Evolutionary conservation across 306 rosid species (phyloP), one percentile per base, ranked within the genome.

Genomic region (Cicer arietinum): DNA sequence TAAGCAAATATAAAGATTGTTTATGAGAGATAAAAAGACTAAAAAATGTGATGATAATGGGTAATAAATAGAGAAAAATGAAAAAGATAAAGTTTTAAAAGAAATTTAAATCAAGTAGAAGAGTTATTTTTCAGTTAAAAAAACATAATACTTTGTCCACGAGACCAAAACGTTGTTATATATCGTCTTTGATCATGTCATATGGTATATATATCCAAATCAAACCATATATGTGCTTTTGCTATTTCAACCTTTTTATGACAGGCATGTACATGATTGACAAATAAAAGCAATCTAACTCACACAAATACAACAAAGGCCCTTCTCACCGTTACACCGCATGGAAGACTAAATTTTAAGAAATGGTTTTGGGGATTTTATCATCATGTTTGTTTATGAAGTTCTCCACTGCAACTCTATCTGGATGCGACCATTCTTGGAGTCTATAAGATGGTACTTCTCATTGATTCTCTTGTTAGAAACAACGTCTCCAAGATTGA

Each of bases 391-490:
- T 30, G 5, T 77, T 82, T 61, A 69, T 39, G 87, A 82, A 73
- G 90, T 84, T 83, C 91, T 87, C 98, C 98, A 91, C 75, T 94
- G 92, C 78, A 94, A 77, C 92, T 94, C 98, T 42, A 91, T 67
- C 71, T 91, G 98, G 77, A 94, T 52, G 67, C 85, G 86, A n/a
- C 98, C 98, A 69, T 94, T 94, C 91, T 88, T 94, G 7, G 98
- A 94, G 84, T 91, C 96, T 79, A 94, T 94, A 64, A 91, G 96
- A 79, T 91, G 92, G 73, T 80, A 87, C 84, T 86, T 94, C 87
- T 94, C 97, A 39, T 94, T 94, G 48, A 91, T 90, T 35, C 97
- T 80, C 74, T 83, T 90, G 89, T 94, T 94, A 8, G 88, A 11
- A 41, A 91, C 87, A 4, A 91, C 96, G 39, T 94, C 97, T 1